phyloP scores from a whole-genome alignment of 2,329 filamentous ascomycete genomes.

The Fonsecaea nubica region DNA sequence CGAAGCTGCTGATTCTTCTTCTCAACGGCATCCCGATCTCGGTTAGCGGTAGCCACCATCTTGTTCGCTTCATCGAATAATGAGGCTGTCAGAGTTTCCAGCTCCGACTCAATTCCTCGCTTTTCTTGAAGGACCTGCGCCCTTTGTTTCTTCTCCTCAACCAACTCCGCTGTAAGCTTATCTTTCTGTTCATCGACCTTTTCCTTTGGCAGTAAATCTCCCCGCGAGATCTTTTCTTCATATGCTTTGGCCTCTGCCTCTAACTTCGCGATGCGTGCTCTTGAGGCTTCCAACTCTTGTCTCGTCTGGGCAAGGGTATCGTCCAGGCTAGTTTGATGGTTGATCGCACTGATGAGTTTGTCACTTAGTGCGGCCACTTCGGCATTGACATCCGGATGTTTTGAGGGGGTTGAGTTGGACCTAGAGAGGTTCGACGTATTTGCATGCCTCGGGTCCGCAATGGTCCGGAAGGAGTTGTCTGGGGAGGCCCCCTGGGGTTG shows the following conservation, averaged over 20 bases:
- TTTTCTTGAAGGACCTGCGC: slow-evolving; percentile 75
- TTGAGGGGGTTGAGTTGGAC: slow-evolving; percentile 46
- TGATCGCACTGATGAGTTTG: slow-evolving; percentile 96
- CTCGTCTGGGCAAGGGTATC: slow-evolving; percentile 83
- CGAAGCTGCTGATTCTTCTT: slow-evolving; percentile 88
- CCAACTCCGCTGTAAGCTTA: slow-evolving; percentile 63
- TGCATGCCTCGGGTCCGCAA: slow-evolving; percentile 53
- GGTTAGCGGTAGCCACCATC: slow-evolving; percentile 92
- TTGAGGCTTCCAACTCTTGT: slow-evolving; percentile 78
- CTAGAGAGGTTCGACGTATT: slow-evolving; percentile 47
- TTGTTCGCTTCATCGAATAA: slow-evolving; percentile 98
- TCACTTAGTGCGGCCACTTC: slow-evolving; percentile 92
- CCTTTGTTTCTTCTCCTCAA: slow-evolving; percentile 71
- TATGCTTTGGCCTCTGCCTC: slow-evolving; percentile 74
- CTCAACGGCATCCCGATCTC: slow-evolving; percentile 79
- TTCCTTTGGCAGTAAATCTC: slow-evolving; percentile 76
- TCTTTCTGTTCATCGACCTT: slow-evolving; percentile 76
- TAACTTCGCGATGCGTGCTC: slow-evolving; percentile 69
- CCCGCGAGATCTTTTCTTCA: slow-evolving; percentile 71
- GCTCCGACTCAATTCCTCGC: slow-evolving; percentile 86
- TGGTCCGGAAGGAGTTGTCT: slow-evolving; percentile 52
- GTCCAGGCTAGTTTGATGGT: slow-evolving; percentile 90
- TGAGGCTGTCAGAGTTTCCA: slow-evolving; percentile 87
- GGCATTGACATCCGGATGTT: slow-evolving; percentile 67
- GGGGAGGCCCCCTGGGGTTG: slow-evolving; percentile 44